Evolutionary conservation across 257 asterid genomes (phyloP), one percentile per base, ranked within the genome.

Genomic region (Salvia rosmarinus): DNA sequence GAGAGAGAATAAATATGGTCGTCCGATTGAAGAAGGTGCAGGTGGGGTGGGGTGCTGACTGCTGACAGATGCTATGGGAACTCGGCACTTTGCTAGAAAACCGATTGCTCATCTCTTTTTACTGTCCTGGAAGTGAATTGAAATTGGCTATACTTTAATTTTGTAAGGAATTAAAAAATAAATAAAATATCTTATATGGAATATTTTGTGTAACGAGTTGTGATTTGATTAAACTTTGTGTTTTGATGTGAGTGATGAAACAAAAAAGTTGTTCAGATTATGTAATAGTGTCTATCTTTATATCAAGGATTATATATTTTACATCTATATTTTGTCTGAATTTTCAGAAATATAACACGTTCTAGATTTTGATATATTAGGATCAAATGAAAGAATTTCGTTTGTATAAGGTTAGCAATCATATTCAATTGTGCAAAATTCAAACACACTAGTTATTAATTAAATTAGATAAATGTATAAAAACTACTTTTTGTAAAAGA

Each of bases 61-160:
- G 72, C 81, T 80, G 77, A 80, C 77, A 70, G 58, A 59, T 47
- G 60, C 75, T 49, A 68, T 30, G 46, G 56, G n/a, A 67, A 71
- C 54, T 46, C 54, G 50, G 32, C 70, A 25, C 30, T 5, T 59
- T 72, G 78, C 61, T 10, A 55, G 49, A 25, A 51, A 58, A 44
- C 44, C 37, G 57, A 59, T 28, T 21, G 3, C 52, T 9, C 52
- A 52, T 54, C 54, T 10, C n/a, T 78, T 74, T 63, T 69, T 55
- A 74, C 73, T 51, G 66, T 34, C 56, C 21, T 64, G 64, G 30
- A 34, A 72, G 3, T 40, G 13, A 56, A 51, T 52, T 37, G 0
- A 2, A 34, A 13, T 59, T 46, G 0, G 60, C 25, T 8, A 20
- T 4, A 9, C 3, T 20, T 54, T 25, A 23, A 55, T 56, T 56